phyloP scores from a whole-genome alignment of 148 eudicot genomes.

The Rhododendron mucronatum region DNA sequence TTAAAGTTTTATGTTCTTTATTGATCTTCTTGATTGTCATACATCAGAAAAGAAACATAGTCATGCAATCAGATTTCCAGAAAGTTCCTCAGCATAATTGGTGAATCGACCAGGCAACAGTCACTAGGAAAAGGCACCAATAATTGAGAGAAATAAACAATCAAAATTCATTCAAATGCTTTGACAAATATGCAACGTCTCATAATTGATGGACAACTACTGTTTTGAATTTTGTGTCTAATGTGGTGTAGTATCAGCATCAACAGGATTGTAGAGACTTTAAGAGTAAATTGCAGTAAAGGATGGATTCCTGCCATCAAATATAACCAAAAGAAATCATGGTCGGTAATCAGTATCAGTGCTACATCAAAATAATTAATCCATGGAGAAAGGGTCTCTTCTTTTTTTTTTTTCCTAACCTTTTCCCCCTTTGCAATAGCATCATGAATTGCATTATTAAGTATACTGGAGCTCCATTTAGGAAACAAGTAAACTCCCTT shows the following conservation, averaged over 20 bases:
- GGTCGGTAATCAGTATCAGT: not conserved
- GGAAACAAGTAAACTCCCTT: conserved; percentile 35
- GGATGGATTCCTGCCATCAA: not conserved
- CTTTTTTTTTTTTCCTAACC: not conserved
- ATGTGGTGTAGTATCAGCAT: not conserved
- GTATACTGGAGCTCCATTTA: conserved; percentile 40
- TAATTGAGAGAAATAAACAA: not conserved
- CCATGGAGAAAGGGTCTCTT: not conserved
- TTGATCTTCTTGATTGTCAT: not conserved
- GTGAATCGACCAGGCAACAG: not conserved
- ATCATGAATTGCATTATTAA: conserved; percentile 13
- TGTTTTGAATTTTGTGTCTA: not conserved
- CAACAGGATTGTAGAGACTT: not conserved
- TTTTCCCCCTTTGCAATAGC: conserved; percentile 22
- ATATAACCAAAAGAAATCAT: not conserved
- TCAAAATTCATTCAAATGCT: not conserved
- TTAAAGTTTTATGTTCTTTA: not conserved
- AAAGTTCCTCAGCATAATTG: not conserved
- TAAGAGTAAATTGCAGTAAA: not conserved
- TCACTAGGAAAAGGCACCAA: not conserved
- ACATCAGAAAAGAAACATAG: not conserved
- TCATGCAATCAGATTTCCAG: not conserved
- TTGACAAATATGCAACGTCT: not conserved
- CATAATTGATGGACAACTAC: not conserved
- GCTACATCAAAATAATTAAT: not conserved